Evolutionary conservation across 768 basidiomycete genomes (phyloP), one percentile per base, ranked within the genome.

Genomic region (Agrocybe praecox): DNA sequence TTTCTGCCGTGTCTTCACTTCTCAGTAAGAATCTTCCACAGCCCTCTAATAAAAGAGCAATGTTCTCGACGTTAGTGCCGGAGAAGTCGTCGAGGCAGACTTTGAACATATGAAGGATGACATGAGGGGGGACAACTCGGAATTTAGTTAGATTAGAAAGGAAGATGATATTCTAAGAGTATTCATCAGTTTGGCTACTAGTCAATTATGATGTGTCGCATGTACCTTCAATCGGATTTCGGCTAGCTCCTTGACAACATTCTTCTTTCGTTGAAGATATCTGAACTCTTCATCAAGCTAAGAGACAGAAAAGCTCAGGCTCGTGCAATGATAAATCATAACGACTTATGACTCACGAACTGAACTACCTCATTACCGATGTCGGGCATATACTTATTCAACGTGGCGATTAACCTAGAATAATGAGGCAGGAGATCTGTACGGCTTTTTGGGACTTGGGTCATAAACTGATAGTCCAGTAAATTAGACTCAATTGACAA

Each of bases 211-310:
- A 49, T 46, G 32, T 9, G 19, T 42, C 23, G 40, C 26, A 60
- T 70, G 40, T 58, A 91, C 96, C 83, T 94, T 97, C 55, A 90
- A 75, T 51, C 97, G 80, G 36, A 88, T 80, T 73, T 96, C 92
- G 14, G 90, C 79, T 2, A 98, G 78, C 69, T 98, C 96, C 66
- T 90, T 91, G 24, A 96, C 88, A 1, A 95, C 87, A 48, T 92
- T 94, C 74, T 93, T 94, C 77, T 98, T 98, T 53, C 89, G 80
- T 65, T 98, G 96, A 12, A 99, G 76, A 65, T 98, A 99, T 8
- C 93, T 85, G 69, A 98, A 96, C 69, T 98, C 96, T 63, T 98
- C 96, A 62, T 98, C 96, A 52, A 99, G 82, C 96, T 97, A 64
- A 22, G 5, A 12, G 12, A n/a, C 36, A 49, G 22, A 46, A 45